Evolutionary conservation across 495 filamentous ascomycete species (phyloP), one percentile per base, ranked within the genome.

Genomic region (Glonium stellatum): DNA sequence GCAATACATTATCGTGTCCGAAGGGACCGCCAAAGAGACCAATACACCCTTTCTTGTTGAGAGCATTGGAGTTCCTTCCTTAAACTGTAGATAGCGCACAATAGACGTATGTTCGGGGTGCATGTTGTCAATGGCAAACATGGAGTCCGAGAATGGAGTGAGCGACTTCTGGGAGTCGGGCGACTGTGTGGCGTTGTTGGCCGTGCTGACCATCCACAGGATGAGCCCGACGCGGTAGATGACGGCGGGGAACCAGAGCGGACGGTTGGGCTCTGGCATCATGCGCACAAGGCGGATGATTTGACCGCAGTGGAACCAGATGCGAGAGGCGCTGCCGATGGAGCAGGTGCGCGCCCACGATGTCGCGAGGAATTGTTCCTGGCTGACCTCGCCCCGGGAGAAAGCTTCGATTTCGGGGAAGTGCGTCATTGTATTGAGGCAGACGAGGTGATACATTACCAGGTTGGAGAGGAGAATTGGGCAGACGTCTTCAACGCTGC

Each of bases 171-270:
- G 35, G 15, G 54, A 50, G 3, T 46, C 34, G 44, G 51, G 57
- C 22, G 64, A 46, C 21, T 58, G 21, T 10, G 60, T 60, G 47
- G 19, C 70, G 69, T 35, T 51, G 21, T 48, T 61, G 0, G 69
- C 64, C 9, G 76, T 60, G 71, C 73, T 76, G 51, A 75, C 74
- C 0, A 68, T 66, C 79, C 80, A 83, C 6, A 82, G 65, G 57
- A 80, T 73, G 35, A 82, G 67, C 6, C 73, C 73, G 1, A 73
- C 79, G 10, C 80, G 75, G 68, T 83, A 82, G 47, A 82, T 62
- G 21, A 77, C 80, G 3, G 71, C 73, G 23, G 78, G 64, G 78
- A 80, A 82, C 81, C 81, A 84, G 21, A 64, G 72, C 0, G 81
- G 81, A 4, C 76, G 72, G 6, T 71, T 64, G 31, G 75, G 10